phyloP scores from a whole-genome alignment of 257 asterid genomes.

The Penstemon eatonii region DNA sequence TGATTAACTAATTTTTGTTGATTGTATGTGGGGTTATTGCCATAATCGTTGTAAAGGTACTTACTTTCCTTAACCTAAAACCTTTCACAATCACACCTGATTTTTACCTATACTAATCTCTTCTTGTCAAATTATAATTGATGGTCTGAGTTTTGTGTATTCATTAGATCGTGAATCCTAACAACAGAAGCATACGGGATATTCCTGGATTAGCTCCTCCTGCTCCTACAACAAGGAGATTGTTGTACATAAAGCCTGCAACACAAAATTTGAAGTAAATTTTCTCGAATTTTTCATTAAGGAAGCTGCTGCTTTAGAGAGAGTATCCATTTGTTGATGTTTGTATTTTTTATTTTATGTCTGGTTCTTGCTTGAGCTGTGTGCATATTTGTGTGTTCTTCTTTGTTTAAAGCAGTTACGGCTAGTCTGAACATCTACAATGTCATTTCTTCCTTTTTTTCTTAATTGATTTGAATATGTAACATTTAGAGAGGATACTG shows the following conservation, averaged over 20 bases:
- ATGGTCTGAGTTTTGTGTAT: slow-evolving; percentile 27
- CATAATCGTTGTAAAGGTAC: slow-evolving; percentile 85
- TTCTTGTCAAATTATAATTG: slow-evolving; percentile 18
- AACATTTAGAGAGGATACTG: slow-evolving; percentile 14
- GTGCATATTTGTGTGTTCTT: slow-evolving; percentile 32
- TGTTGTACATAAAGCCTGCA: slow-evolving; percentile 50
- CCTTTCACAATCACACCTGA: background rate
- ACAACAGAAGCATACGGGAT: slow-evolving; percentile 78
- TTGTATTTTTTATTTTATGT: slow-evolving; percentile 24
- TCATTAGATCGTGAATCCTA: slow-evolving; percentile 76
- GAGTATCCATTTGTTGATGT: slow-evolving; percentile 13
- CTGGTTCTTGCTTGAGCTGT: slow-evolving; percentile 35
- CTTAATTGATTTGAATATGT: slow-evolving; percentile 29
- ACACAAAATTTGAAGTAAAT: slow-evolving; percentile 32
- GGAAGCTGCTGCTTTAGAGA: slow-evolving; percentile 13
- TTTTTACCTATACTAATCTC: background rate
- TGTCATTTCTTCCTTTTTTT: background rate
- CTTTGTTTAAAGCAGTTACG: slow-evolving; percentile 38
- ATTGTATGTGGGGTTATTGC: slow-evolving; percentile 88
- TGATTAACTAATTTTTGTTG: slow-evolving; percentile 40
- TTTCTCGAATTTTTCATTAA: slow-evolving; percentile 21
- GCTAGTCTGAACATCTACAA: slow-evolving; percentile 13
- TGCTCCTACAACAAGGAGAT: slow-evolving; percentile 79
- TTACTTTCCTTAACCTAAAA: slow-evolving; percentile 26
- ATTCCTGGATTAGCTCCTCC: slow-evolving; percentile 99